These are phyloP conservation scores for Alternaria longipes DNA, from an alignment of 2,329 filamentous ascomycete genomes.

Conservation along the genomic window DNA sequence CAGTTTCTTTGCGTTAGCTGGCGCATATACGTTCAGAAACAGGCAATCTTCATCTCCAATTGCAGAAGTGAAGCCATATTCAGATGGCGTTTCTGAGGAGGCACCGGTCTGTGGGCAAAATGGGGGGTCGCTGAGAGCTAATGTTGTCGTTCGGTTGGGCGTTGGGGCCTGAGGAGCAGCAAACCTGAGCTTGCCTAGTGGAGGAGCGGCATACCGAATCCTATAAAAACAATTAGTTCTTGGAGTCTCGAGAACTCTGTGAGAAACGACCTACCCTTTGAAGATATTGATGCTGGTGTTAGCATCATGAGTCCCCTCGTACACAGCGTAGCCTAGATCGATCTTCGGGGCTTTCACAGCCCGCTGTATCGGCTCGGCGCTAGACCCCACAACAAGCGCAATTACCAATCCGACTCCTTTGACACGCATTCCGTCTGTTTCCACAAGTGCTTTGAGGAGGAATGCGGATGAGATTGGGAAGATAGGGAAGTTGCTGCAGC, in stretches of 20 bases:
- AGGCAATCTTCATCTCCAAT: slow-evolving; percentile 54
- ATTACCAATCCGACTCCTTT: slow-evolving; percentile 20
- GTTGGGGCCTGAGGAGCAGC: slow-evolving; percentile 59
- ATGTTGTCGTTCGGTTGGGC: slow-evolving; percentile 52
- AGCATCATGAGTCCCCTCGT: slow-evolving; percentile 39
- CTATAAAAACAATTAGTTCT: slow-evolving; percentile 18
- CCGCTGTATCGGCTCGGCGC: slow-evolving; percentile 35
- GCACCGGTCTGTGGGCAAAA: slow-evolving; percentile 46
- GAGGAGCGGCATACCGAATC: slow-evolving; percentile 62
- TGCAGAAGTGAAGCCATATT: slow-evolving; percentile 43
- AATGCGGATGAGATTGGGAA: neutral
- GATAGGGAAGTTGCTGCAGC: neutral
- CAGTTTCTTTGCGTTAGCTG: slow-evolving; percentile 55
- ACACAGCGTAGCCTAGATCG: slow-evolving; percentile 46
- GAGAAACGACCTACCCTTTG: slow-evolving; percentile 36
- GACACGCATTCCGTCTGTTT: neutral
- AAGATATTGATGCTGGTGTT: slow-evolving; percentile 41
- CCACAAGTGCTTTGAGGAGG: neutral
- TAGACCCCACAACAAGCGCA: slow-evolving; percentile 26
- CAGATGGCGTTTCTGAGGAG: slow-evolving; percentile 35
- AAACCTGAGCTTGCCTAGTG: slow-evolving; percentile 62
- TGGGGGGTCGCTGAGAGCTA: slow-evolving; percentile 55
- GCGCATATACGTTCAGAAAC: slow-evolving; percentile 53
- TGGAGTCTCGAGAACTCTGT: neutral
- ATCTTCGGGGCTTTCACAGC: slow-evolving; percentile 36